A percentile compares a stretch with the other conserved stretches of the same genome.
phyloP scores from a whole-genome alignment of 352 stramenopile genomes.

The Blastocystis sp. region DNA sequence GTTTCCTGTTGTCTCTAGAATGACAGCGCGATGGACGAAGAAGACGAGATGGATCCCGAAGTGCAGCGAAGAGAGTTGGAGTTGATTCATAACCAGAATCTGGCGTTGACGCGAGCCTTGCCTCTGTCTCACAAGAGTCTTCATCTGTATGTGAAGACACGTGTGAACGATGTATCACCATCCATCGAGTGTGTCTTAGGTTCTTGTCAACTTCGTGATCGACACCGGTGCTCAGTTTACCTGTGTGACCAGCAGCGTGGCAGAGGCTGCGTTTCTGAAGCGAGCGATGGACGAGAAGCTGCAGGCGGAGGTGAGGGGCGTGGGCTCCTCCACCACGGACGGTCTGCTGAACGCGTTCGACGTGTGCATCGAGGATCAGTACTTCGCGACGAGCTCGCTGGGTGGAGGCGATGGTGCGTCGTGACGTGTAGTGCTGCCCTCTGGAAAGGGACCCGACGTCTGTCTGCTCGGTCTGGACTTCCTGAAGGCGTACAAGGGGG shows the following conservation, averaged over 20 bases:
- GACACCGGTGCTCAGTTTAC: constrained; percentile 28
- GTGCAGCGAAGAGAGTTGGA: constrained; percentile 6
- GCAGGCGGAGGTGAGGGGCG: not conserved
- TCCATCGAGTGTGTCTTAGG: not conserved
- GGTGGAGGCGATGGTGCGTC: not conserved
- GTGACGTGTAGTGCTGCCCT: not conserved
- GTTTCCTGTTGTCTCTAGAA: not conserved
- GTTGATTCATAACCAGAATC: constrained; percentile 11
- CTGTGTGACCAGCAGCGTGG: not conserved
- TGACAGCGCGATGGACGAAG: not conserved
- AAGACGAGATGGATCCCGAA: constrained; percentile 32
- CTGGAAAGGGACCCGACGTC: not conserved
- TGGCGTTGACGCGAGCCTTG: not conserved
- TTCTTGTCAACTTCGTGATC: constrained; percentile 39
- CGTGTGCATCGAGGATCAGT: constrained; percentile 45
- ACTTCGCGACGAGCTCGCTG: not conserved
- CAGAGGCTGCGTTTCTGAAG: not conserved
- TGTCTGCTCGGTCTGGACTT: constrained; percentile 51
- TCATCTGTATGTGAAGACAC: not conserved
- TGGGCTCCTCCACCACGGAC: not conserved
- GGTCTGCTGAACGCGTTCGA: constrained; percentile 22
- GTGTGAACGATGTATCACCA: not conserved
- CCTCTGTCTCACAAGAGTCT: not conserved
- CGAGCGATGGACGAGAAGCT: not conserved
- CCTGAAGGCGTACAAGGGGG: constrained; percentile 46